Base-by-base conservation (phyloP, 1,284 basidiomycete genomes). In the Lignosus rhinocerotis region DNA sequence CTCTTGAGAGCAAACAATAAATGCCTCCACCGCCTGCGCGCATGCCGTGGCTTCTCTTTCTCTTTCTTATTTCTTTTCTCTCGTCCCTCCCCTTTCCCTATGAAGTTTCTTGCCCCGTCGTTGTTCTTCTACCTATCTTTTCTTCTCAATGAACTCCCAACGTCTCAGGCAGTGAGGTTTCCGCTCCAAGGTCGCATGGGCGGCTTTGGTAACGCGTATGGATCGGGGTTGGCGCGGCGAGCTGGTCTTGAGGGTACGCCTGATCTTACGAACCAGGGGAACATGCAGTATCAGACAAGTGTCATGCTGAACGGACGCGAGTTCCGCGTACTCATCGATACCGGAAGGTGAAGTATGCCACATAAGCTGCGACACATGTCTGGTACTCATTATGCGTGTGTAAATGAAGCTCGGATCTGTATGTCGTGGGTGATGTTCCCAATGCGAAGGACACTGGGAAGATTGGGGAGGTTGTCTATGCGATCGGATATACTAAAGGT, bases 271-370 rank as follows among this genome's bases (percentile, higher is more conserved):
- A 78, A 86, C 63, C 61, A 68, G 17, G 73, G 68, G 12, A 81
- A 84, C 67, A 64, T 84, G 21, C 72, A 75, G 61, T 88, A 88
- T 63, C 75, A 73, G 53, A 77, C 80, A 30, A 81, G 83, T 55
- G 72, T 86, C 55, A 76, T 78, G 3, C 69, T 89, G 42, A 82
- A 83, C 36, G 80, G 78, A 12, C 61, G 72, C n/a, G 56, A 61
- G 3, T 83, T 83, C 66, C 70, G 72, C 16, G 75, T 86, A 51
- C 69, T 86, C 50, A 77, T 90, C 56, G 87, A 90, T 66, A 88
- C 87, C 6, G 88, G 87, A 53, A 89, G 86, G 88, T 86, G 59
- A 46, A 46, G 52, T 36, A 39, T 50, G 31, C 57, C 55, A 36
- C 45, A 25, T 45, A 16, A 17, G 19, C 14, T 30, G 33, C 25